Evolutionary conservation across 2,329 filamentous ascomycete genomes (phyloP).

Genomic region (Zymoseptoria tritici): DNA sequence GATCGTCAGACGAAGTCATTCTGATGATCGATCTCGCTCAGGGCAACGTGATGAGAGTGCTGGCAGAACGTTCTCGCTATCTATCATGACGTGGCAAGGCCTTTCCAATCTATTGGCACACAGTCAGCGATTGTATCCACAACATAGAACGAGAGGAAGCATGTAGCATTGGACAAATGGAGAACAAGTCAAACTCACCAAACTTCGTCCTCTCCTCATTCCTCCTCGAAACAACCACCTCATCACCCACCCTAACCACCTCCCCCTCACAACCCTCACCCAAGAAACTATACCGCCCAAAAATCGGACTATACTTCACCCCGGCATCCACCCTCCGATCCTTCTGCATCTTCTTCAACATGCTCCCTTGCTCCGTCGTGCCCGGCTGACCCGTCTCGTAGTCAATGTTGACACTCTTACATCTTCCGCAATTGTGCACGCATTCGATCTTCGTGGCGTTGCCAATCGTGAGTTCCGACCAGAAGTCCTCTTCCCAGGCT

Average conservation of each 20-base stretch:
- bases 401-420: conserved; percentile 42
- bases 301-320: conserved; percentile 41
- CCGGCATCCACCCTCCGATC: conserved; percentile 41
- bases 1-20: no score
- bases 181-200: conserved; percentile 30
- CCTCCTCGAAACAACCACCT: conserved; percentile 34
- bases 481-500: conserved; percentile 42
- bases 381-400: conserved; percentile 38
- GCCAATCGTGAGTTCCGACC: conserved; percentile 33
- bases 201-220: conserved; percentile 36
- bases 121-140: conserved; percentile 1
- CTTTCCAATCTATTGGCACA: conserved; percentile 19
- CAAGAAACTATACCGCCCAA: conserved; percentile 42
- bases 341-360: conserved; percentile 40
- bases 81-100: conserved; percentile 12
- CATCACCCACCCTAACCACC: conserved; percentile 35
- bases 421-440: conserved; percentile 41
- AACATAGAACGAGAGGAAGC: not conserved
- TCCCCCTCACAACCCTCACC: conserved; percentile 24
- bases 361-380: conserved; percentile 30
- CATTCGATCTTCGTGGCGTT: conserved; percentile 28
- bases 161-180: not conserved
- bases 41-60: not conserved
- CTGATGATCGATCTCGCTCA: no score
- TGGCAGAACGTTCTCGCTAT: not conserved